Percentiles rank a stretch among this genome's conserved stretches.
phyloP scores from a whole-genome alignment of 1,284 basidiomycete genomes.

The Irpex lacteus region DNA sequence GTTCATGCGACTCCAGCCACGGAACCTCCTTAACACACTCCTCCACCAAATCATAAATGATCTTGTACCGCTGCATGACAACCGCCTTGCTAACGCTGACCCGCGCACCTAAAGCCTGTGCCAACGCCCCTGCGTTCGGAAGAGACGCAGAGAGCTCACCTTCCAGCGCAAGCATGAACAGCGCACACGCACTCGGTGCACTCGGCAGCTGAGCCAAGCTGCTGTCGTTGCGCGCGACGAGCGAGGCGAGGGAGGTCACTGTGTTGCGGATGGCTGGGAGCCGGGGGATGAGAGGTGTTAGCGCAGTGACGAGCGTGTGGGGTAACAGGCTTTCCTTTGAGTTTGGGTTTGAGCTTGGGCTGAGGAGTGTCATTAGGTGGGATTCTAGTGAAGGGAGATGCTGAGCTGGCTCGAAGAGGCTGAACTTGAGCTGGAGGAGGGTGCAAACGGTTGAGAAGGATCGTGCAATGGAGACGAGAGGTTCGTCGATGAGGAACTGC shows the following conservation, averaged over 20 bases:
- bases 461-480: constrained; percentile 50
- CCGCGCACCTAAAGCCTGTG: constrained; percentile 49
- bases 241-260: constrained; percentile 51
- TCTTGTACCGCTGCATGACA: constrained; percentile 67
- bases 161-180: constrained; percentile 71
- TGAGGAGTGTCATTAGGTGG: constrained; percentile 39
- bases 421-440: constrained; percentile 43
- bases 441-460: constrained; percentile 51
- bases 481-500: constrained; percentile 51
- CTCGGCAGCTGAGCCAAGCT: constrained; percentile 37
- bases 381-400: constrained; percentile 46
- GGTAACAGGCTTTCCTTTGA: constrained; percentile 31
- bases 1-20: constrained; percentile 52
- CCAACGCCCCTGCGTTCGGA: constrained; percentile 51
- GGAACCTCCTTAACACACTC: constrained; percentile 62
- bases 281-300: constrained; percentile 36
- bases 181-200: constrained; percentile 59
- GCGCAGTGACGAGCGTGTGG: constrained; percentile 34
- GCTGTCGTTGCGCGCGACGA: constrained; percentile 42
- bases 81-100: constrained; percentile 48
- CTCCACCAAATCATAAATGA: constrained; percentile 55
- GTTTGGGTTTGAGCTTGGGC: constrained; percentile 12
- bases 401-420: constrained; percentile 39
- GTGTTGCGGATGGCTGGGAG: constrained; percentile 48
- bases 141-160: constrained; percentile 55